A percentile compares a stretch with the other conserved stretches of the same genome.
These are phyloP conservation scores for Lepidium aucheri DNA, from an alignment of 345 rosid species.

Conservation along the genomic window DNA sequence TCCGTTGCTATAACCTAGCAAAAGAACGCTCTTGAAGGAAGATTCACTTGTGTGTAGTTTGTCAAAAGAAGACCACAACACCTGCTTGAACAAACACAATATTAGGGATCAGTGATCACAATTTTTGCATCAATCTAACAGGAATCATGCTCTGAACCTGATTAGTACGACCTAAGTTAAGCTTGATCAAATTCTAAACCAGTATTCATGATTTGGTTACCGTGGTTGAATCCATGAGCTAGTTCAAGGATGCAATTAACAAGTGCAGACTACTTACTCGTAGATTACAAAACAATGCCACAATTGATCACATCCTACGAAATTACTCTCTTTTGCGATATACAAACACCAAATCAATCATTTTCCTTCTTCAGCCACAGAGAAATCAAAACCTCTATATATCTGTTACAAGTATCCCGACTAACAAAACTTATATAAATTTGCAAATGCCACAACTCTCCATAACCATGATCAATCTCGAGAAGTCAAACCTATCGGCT, in stretches of 20 bases:
- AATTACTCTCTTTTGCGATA: too few species aligned
- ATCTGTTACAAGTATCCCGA: background rate
- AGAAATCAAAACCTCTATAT: background rate
- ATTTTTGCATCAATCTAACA: background rate
- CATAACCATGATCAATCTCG: conserved; percentile 6
- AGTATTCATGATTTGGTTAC: background rate
- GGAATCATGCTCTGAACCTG: background rate
- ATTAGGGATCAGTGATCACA: background rate
- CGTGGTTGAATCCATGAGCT: too few species aligned
- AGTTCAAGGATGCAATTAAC: too few species aligned
- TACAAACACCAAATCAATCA: too few species aligned
- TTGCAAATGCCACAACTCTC: background rate
- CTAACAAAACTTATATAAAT: background rate
- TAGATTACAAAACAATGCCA: too few species aligned
- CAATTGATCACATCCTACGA: too few species aligned
- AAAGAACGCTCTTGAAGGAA: conserved; percentile 56
- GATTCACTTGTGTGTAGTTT: conserved; percentile 51
- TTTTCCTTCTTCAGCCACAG: too few species aligned
- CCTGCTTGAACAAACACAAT: conserved; percentile 41
- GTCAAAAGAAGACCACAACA: conserved; percentile 87
- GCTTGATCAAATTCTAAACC: background rate
- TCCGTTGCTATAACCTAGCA: conserved; percentile 88
- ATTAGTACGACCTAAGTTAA: background rate
- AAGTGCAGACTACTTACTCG: too few species aligned
- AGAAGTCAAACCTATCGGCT: conserved; percentile 7